These are phyloP conservation scores for Astragalus membranaceus DNA, from an alignment of 306 rosid genomes.

Conservation along the genomic window DNA sequence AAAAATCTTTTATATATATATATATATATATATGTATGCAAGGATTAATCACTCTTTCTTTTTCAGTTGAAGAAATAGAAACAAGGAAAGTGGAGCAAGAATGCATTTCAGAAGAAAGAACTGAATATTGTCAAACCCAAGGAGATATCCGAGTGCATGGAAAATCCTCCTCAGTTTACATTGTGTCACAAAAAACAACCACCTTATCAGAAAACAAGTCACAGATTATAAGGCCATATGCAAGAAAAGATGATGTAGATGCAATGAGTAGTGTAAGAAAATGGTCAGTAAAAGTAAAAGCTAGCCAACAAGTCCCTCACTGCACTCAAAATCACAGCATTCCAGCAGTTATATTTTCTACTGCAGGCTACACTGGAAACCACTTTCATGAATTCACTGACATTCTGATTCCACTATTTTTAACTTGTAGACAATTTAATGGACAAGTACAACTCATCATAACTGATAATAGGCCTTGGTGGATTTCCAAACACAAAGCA, in stretches of 20 bases:
- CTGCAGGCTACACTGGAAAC: conserved; percentile 71
- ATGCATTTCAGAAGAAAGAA: conserved; percentile 46
- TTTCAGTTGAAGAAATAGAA: conserved; percentile 23
- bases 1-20: not conserved
- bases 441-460: conserved; percentile 69
- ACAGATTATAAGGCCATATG: conserved; percentile 67
- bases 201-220: conserved; percentile 32
- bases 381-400: conserved; percentile 88
- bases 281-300: conserved; percentile 51
- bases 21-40: not conserved
- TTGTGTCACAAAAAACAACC: conserved; percentile 28
- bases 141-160: conserved; percentile 46
- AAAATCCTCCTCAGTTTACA: conserved; percentile 44
- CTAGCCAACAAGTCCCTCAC: conserved; percentile 19
- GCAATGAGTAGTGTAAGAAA: conserved; percentile 50
- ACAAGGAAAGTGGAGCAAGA: conserved; percentile 32
- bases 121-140: conserved; percentile 55
- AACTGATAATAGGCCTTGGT: conserved; percentile 39
- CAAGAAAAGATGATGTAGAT: conserved; percentile 42
- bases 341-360: conserved; percentile 70
- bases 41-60: not conserved
- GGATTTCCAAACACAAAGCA: conserved; percentile 41
- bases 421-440: conserved; percentile 54
- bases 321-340: conserved; percentile 49
- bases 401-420: conserved; percentile 58